Evolutionary conservation across 2,329 filamentous ascomycete genomes (phyloP).

Genomic region (Lachnellula willkommii): DNA sequence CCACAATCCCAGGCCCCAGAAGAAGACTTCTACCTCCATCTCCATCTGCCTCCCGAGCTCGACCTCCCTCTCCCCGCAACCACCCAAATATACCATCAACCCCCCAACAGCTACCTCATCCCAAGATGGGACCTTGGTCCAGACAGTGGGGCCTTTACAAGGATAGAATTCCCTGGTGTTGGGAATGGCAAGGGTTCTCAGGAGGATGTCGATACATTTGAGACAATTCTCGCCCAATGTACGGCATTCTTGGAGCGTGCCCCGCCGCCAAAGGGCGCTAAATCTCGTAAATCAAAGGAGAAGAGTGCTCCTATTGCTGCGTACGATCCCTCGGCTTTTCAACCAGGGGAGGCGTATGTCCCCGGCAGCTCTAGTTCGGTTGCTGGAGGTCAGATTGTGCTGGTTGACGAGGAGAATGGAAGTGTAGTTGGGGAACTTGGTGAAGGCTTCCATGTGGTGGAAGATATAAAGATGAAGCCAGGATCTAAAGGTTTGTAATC

Average conservation of each 20-base stretch:
- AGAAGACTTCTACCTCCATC: slow-evolving; percentile 94
- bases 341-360: slow-evolving; percentile 73
- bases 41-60: slow-evolving; percentile 90
- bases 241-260: slow-evolving; percentile 90
- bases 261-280: slow-evolving; percentile 42
- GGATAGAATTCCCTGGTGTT: slow-evolving; percentile 79
- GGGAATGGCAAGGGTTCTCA: slow-evolving; percentile 70
- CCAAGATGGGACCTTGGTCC: slow-evolving; percentile 91
- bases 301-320: slow-evolving; percentile 36
- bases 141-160: slow-evolving; percentile 83
- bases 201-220: slow-evolving; percentile 92
- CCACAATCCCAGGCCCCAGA: slow-evolving; percentile 54
- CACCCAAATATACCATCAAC: slow-evolving; percentile 95
- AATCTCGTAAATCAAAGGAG: slow-evolving; percentile 20
- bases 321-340: slow-evolving; percentile 80
- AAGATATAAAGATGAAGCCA: slow-evolving; percentile 67
- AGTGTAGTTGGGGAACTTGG: slow-evolving; percentile 89
- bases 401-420: slow-evolving; percentile 93
- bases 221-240: slow-evolving; percentile 96
- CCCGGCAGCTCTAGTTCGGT: slow-evolving; percentile 53
- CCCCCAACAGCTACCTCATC: slow-evolving; percentile 86
- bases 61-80: slow-evolving; percentile 90
- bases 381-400: slow-evolving; percentile 73
- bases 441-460: slow-evolving; percentile 73
- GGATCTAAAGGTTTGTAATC: slow-evolving; percentile 80